phyloP scores from a whole-genome alignment of 169 alveolate genomes.

The Cyclospora cayetanensis region DNA sequence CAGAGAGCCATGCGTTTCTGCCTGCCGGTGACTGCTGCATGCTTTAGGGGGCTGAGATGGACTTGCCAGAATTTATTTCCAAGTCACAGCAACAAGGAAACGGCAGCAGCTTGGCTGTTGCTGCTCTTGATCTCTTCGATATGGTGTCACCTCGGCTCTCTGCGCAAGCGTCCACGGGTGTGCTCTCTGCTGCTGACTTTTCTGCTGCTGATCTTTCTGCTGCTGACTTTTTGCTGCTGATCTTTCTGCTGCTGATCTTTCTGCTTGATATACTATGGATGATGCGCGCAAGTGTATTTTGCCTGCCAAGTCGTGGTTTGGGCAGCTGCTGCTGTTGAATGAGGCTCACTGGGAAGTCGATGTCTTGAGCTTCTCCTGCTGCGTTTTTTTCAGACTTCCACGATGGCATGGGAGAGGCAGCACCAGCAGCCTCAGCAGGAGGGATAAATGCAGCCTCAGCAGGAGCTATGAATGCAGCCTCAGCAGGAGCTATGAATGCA shows the following conservation, averaged over 20 bases:
- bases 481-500: background rate
- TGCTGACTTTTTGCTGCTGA: background rate
- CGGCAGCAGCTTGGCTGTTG: conserved; percentile 22
- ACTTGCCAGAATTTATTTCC: background rate
- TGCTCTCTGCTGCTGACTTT: conserved; percentile 1
- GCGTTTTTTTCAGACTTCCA: background rate
- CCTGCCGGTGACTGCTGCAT: background rate
- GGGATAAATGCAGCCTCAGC: background rate
- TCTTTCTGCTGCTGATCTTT: background rate
- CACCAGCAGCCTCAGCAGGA: background rate
- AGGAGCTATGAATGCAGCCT: background rate
- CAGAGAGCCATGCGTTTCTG: too few species aligned
- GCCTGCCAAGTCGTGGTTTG: too few species aligned
- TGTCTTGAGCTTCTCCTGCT: too few species aligned
- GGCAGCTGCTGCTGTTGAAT: background rate
- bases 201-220: conserved; percentile 4
- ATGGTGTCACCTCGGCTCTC: conserved; percentile 32
- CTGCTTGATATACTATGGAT: too few species aligned
- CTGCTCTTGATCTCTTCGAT: conserved; percentile 35
- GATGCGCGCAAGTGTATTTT: too few species aligned
- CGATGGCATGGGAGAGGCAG: background rate
- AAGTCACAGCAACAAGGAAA: background rate
- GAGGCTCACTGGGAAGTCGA: too few species aligned
- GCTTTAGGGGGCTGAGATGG: background rate
- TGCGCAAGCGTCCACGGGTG: conserved; percentile 8